Evolutionary conservation across 1,139 yeast genomes (phyloP), one percentile per base, ranked within the genome.

Genomic region (Candida sojae): DNA sequence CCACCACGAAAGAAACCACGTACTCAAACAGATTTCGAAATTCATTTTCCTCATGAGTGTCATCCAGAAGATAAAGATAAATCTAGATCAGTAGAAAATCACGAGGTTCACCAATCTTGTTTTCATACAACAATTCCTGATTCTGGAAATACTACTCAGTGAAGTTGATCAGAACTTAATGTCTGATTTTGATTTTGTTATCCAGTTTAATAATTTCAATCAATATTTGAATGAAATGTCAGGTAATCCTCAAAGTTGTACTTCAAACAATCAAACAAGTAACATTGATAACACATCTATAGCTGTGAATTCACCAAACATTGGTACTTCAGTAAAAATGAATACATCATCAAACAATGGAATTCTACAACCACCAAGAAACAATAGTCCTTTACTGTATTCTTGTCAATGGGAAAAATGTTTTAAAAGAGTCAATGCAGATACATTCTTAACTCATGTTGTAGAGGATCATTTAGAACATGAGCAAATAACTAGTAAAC

Each of bases 401-500:
- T 54, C 70, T 10, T 83, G 88, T 60, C 75, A 77, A 58, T 84
- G 88, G 88, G 81, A 80, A 38, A 70, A 77, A 45, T 84, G 88
- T 58, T 61, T 66, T 28, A 61, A 63, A 25, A 66, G 62, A 50
- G 64, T 76, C 26, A 75, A 72, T 45, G 68, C 79, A 38, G 68
- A 73, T 12, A 75, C 74, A 2, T 66, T 86, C 38, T 73, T 81
- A 52, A 68, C 73, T 46, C 96, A 89, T 61, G 62, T 88, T 23
- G 64, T 81, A 46, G 75, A 75, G 43, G 75, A 75, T 44, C 96
- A 87, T 62, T 61, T 86, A 23, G 66, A 64, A n/a, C 63, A 61
- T 25, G 71, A 71, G 25, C 53, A 17, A 9, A 12, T 21, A 9
- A 12, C 29, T 4, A 25, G 33, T 4, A 41, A 42, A 12, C 38